These are phyloP conservation scores for Kandelia obovata DNA, from an alignment of 345 rosid species.

Conservation along the genomic window DNA sequence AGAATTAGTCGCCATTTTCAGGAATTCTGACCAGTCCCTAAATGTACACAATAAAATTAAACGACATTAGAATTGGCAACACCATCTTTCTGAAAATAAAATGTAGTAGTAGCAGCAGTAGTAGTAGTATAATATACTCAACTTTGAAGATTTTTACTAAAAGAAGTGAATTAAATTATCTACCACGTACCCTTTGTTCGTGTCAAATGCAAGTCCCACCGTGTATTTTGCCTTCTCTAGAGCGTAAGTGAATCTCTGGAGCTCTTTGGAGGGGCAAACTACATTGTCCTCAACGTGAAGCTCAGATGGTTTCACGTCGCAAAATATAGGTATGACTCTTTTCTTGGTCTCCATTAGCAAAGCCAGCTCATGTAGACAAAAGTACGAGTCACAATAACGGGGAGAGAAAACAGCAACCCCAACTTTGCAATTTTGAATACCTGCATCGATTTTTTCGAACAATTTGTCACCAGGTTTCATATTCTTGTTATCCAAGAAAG, in stretches of 20 bases:
- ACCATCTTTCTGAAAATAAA: not conserved
- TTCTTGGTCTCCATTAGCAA: constrained; percentile 63
- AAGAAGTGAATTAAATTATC: not conserved
- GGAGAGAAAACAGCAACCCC: constrained; percentile 84
- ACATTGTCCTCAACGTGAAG: constrained; percentile 46
- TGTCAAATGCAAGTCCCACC: constrained; percentile 82
- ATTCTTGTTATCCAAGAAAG: constrained; percentile 71
- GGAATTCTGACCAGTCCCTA: constrained; percentile 86
- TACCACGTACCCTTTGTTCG: constrained; percentile 46
- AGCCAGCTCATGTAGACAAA: constrained; percentile 80
- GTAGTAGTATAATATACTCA: too few relatives aligned
- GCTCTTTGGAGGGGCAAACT: constrained; percentile 29
- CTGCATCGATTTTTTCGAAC: constrained; percentile 48
- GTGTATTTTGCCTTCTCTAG: constrained; percentile 65
- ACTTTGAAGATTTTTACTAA: too few relatives aligned
- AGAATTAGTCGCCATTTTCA: constrained; percentile 62
- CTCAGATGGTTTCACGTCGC: constrained; percentile 74
- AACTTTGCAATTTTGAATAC: constrained; percentile 47
- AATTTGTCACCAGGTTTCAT: constrained; percentile 79
- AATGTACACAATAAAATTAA: not conserved
- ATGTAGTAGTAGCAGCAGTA: too few relatives aligned
- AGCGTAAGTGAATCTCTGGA: constrained; percentile 46
- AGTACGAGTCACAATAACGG: constrained; percentile 63
- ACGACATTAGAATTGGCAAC: not conserved
- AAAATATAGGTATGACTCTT: constrained; percentile 72